A percentile compares a stretch with the other conserved stretches of the same genome.
phyloP scores from a whole-genome alignment of 805 yeast species.

The Kluyveromyces aestuarii region DNA sequence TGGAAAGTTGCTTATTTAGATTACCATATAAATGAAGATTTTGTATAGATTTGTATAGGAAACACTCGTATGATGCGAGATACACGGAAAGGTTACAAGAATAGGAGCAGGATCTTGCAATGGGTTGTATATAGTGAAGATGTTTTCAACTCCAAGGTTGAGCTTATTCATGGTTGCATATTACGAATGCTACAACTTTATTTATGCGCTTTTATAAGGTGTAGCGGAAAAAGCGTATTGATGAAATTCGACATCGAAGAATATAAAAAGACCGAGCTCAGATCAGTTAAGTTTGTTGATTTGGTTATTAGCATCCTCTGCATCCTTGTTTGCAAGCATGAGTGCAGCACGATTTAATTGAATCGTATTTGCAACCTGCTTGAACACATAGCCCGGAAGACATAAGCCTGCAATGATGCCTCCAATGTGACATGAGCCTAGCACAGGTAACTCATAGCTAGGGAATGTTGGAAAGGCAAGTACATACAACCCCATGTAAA shows the following conservation, averaged over 20 bases:
- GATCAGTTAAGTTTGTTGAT: not conserved
- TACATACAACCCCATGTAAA: constrained; percentile 82
- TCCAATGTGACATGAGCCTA: constrained; percentile 44
- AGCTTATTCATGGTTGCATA: no score
- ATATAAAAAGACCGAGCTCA: no score
- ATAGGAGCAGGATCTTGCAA: not conserved
- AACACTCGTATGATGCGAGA: not conserved
- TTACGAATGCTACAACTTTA: no score
- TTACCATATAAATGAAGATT: no score
- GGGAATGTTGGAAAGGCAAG: constrained; percentile 42
- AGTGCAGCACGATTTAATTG: constrained; percentile 84
- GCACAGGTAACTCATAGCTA: constrained; percentile 10
- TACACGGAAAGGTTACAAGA: not conserved
- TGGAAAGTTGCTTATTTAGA: no score
- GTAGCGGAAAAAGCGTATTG: no score
- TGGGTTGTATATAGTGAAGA: no score
- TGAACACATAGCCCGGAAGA: constrained; percentile 82
- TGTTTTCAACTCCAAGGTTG: no score
- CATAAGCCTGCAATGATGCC: constrained; percentile 49
- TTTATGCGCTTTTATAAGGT: no score
- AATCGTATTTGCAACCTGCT: constrained; percentile 81
- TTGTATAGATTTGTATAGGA: no score
- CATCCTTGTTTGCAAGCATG: constrained; percentile 67
- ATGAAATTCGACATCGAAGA: no score
- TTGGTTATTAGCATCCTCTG: constrained; percentile 26